Evolutionary conservation across 768 basidiomycete genomes (phyloP).

Genomic region (Russula abietina): DNA sequence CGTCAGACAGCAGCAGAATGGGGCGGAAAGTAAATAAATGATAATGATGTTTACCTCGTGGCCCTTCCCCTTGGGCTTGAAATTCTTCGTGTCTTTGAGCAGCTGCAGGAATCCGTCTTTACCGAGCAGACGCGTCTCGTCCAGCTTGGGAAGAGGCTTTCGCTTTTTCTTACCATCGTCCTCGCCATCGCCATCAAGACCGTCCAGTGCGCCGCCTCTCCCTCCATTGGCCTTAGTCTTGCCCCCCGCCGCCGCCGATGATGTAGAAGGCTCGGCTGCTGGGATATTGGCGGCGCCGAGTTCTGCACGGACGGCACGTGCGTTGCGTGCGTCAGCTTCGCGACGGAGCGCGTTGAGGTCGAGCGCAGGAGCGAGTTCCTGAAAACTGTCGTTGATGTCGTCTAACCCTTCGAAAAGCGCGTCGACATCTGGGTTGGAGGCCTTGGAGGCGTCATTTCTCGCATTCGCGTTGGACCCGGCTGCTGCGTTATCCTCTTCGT

Average conservation of each 20-base stretch:
- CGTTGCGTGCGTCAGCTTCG: conserved; percentile 49
- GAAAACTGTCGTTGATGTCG: conserved; percentile 35
- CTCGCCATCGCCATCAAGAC: conserved; percentile 30
- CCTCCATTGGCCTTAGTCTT: conserved; percentile 31
- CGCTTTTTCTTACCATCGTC: conserved; percentile 40
- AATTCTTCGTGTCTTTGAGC: conserved; percentile 67
- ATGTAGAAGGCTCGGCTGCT: conserved; percentile 37
- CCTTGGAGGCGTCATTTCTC: conserved; percentile 8
- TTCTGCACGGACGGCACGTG: conserved; percentile 38
- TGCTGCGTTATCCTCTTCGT: conserved; percentile 44
- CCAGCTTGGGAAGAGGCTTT: conserved; percentile 53
- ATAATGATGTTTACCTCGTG: conserved; percentile 75
- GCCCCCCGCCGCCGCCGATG: conserved; percentile 20
- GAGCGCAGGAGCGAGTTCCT: conserved; percentile 43
- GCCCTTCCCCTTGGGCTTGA: conserved; percentile 83
- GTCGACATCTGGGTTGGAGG: conserved; percentile 32
- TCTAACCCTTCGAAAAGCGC: conserved; percentile 45
- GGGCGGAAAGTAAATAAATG: too few species aligned
- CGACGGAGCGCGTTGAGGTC: conserved; percentile 49
- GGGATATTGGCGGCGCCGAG: conserved; percentile 43
- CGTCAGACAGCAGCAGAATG: too few species aligned
- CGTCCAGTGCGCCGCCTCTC: conserved; percentile 26
- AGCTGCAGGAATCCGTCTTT: conserved; percentile 75
- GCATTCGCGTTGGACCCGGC: not conserved
- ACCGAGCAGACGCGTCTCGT: conserved; percentile 70